A percentile compares a stretch with the other conserved stretches of the same genome.
Conservation (phyloP, 1,139 yeast species). For the Geotrichum reessii region DNA sequence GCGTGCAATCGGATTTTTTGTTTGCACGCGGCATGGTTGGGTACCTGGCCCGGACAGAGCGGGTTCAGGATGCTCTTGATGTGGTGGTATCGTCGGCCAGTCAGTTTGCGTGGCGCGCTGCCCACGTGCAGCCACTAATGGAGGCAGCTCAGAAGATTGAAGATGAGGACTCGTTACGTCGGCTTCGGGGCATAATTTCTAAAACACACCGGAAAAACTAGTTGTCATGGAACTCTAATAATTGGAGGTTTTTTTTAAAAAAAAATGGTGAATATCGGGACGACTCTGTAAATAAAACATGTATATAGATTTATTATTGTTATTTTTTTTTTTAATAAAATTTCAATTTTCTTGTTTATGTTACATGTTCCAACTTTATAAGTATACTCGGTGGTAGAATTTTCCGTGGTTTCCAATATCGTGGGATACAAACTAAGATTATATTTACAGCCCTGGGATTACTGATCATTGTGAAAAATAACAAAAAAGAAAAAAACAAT, state of each 20-base stretch:
- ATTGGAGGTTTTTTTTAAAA: no score
- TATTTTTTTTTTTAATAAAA: no score
- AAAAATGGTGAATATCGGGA: neutral
- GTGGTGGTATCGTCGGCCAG: slow-evolving; percentile 61
- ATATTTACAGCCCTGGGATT: no score
- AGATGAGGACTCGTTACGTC: slow-evolving; percentile 39
- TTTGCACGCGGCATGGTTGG: slow-evolving; percentile 64
- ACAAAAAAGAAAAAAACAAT: no score
- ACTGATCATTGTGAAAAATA: no score
- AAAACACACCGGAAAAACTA: neutral
- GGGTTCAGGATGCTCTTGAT: slow-evolving; percentile 64
- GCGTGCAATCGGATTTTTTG: slow-evolving; percentile 53
- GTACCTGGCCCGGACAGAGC: slow-evolving; percentile 47
- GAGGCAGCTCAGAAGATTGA: slow-evolving; percentile 39
- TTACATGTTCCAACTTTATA: no score
- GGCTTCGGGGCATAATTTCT: slow-evolving; percentile 10
- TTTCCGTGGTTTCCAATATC: no score
- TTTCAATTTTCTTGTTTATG: no score
- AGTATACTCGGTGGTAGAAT: no score
- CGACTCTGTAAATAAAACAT: neutral
- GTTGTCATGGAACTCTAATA: neutral
- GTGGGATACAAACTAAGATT: no score
- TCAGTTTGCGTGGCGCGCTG: slow-evolving; percentile 61
- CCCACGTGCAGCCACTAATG: slow-evolving; percentile 28
- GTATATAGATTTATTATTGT: no score